Base-by-base conservation (phyloP, 1,284 basidiomycete species). In the Cutaneotrichosporon cutaneum region DNA sequence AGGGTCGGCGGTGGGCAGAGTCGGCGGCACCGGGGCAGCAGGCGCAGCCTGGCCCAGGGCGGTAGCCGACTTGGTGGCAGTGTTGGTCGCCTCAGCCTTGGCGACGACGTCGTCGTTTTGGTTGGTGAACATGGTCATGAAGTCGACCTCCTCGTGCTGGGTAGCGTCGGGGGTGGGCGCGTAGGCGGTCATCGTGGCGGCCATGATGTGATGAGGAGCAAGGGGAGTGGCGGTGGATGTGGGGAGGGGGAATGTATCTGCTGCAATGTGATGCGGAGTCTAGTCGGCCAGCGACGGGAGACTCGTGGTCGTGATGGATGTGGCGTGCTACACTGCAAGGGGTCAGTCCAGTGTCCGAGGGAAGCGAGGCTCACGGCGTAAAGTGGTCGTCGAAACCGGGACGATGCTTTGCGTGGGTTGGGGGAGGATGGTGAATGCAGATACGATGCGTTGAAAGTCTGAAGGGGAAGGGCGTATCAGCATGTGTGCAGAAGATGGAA, bases 111-210 rank as follows among this genome's bases (percentile, higher is more conserved):
- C 59, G 56, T 64, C 60, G 50, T 66, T 60, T 35, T 65, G 64
- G 21, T 56, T 58, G 48, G 62, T 66, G 61, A 66, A 66, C 64
- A 66, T 66, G 44, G 61, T 61, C 64, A 66, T 66, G 47, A 66
- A 66, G 59, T 66, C 64, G 36, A 66, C 64, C 54, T 63, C 64
- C 35, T 62, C 64, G 45, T 61, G 55, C 21, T 61, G 55, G 18
- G 50, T 10, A 14, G 33, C 32, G 45, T 61, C 53, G 32, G 59
- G 63, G 10, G 52, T 42, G 13, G 56, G 39, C n/a, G 44, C 32
- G 47, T 56, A 51, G 24, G 61, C 53, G 8, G 56, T 56, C 56
- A 63, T 59, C 56, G 57, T 42, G 54, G 57, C 21, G 22, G 42
- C 22, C 22, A 39, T 39, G 36, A 26, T 26, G 54, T 30, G 24